Percentiles rank a stretch among this genome's conserved stretches.
phyloP scores from a whole-genome alignment of 306 rosid species.

The Lathyrus aphaca region DNA sequence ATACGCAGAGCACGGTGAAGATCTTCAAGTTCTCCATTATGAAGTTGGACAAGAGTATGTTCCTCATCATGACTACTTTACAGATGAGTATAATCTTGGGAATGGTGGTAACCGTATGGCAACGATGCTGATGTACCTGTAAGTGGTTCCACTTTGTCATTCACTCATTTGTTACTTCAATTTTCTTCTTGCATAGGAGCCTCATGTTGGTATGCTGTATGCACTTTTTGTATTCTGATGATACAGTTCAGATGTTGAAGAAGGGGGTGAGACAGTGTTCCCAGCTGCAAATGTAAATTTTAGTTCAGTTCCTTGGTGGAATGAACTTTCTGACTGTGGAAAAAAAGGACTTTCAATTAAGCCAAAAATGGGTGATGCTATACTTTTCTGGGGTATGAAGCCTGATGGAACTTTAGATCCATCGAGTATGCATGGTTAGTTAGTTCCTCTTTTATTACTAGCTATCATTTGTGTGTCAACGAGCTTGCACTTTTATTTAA shows the following conservation, averaged over 20 bases:
- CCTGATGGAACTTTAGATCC: constrained; percentile 85
- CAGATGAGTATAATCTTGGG: constrained; percentile 59
- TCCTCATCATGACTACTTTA: constrained; percentile 81
- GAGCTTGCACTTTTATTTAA: constrained; percentile 19
- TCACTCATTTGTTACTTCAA: constrained; percentile 1
- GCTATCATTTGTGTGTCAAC: neutral
- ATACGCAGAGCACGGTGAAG: constrained; percentile 86
- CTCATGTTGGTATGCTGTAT: constrained; percentile 16
- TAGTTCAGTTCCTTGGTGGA: constrained; percentile 94
- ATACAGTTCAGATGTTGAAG: constrained; percentile 92
- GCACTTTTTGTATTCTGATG: constrained; percentile 31
- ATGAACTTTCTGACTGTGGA: constrained; percentile 91
- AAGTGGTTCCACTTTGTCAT: constrained; percentile 43
- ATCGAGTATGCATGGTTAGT: constrained; percentile 92
- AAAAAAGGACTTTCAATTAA: constrained; percentile 82
- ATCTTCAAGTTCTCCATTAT: constrained; percentile 92
- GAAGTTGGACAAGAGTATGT: constrained; percentile 96
- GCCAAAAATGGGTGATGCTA: constrained; percentile 92
- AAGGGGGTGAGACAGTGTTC: constrained; percentile 98
- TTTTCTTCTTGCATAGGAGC: constrained; percentile 15
- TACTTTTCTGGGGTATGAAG: constrained; percentile 98
- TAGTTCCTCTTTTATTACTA: constrained; percentile 31
- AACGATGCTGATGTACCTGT: constrained; percentile 93
- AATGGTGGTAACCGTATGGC: constrained; percentile 95
- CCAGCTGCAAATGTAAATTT: constrained; percentile 82